Evolutionary conservation across 345 rosid genomes (phyloP).

Genomic region (Sonneratia alba): DNA sequence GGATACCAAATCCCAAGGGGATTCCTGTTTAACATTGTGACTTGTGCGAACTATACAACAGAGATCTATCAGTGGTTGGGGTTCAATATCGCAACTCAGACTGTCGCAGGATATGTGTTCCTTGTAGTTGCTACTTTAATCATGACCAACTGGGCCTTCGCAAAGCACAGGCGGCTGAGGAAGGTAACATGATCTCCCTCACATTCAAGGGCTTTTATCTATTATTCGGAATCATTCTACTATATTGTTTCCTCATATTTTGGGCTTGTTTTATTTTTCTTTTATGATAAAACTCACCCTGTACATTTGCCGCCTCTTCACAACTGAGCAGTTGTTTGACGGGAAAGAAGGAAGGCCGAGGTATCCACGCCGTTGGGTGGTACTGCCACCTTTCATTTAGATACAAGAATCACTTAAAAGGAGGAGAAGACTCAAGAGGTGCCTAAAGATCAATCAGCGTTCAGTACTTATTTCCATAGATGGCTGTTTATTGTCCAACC

Average conservation of each 20-base stretch:
- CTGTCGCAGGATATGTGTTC: slow-evolving; percentile 78
- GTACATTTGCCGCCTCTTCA: neutral
- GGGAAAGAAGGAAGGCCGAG: slow-evolving; percentile 86
- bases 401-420: neutral
- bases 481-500: neutral
- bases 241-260: neutral
- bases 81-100: slow-evolving; percentile 93
- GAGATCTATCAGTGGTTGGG: slow-evolving; percentile 99
- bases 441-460: neutral
- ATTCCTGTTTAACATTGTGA: slow-evolving; percentile 87
- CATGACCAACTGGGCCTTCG: slow-evolving; percentile 98
- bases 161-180: slow-evolving; percentile 83
- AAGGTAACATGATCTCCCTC: slow-evolving; percentile 39
- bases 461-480: neutral
- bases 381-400: slow-evolving; percentile 82
- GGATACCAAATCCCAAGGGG: slow-evolving; percentile 93
- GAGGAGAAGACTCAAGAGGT: neutral
- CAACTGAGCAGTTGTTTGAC: slow-evolving; percentile 58
- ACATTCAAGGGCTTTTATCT: neutral
- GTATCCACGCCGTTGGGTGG: slow-evolving; percentile 92
- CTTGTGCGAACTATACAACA: slow-evolving; percentile 94
- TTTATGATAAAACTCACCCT: no score
- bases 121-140: slow-evolving; percentile 66
- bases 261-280: neutral
- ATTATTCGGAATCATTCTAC: neutral